phyloP scores from a whole-genome alignment of 2,329 filamentous ascomycete species.

The Arachnopeziza araneosa region DNA sequence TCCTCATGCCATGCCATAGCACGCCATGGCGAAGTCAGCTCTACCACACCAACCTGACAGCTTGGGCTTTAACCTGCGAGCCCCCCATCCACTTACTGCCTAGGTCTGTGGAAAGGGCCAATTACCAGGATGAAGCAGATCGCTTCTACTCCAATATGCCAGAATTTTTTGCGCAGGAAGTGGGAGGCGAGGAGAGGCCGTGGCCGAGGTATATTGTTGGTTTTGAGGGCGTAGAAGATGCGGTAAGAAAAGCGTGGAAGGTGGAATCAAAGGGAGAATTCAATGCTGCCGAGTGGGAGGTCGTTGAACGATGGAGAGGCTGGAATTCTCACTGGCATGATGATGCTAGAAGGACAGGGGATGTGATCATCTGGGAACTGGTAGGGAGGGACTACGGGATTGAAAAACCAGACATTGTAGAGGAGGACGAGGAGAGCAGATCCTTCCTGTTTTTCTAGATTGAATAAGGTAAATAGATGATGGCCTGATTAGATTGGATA shows the following conservation, averaged over 20 bases:
- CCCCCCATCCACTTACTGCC: constrained; percentile 68
- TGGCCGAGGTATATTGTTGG: constrained; percentile 55
- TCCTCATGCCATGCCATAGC: constrained; percentile 93
- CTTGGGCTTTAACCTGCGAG: constrained; percentile 85
- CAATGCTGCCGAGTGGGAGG: constrained; percentile 28
- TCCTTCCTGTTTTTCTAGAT: background rate
- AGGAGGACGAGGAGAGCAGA: background rate
- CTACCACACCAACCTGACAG: constrained; percentile 65
- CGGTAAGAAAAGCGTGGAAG: constrained; percentile 39
- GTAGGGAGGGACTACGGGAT: constrained; percentile 8
- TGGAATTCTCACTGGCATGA: constrained; percentile 60
- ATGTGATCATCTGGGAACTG: constrained; percentile 54
- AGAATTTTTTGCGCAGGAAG: constrained; percentile 44
- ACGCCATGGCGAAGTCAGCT: constrained; percentile 93
- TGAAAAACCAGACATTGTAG: background rate
- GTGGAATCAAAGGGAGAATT: constrained; percentile 32
- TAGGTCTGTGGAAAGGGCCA: constrained; percentile 51
- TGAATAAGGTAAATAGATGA: background rate
- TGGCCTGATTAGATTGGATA: background rate
- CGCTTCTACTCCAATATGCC: constrained; percentile 70
- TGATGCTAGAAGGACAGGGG: constrained; percentile 51
- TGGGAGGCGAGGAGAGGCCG: constrained; percentile 30
- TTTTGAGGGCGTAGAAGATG: constrained; percentile 51
- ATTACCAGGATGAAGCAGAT: constrained; percentile 85
- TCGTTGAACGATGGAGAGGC: constrained; percentile 47